Conservation (phyloP, 2,329 filamentous ascomycete genomes). For the Ophioceras dolichostomum region DNA sequence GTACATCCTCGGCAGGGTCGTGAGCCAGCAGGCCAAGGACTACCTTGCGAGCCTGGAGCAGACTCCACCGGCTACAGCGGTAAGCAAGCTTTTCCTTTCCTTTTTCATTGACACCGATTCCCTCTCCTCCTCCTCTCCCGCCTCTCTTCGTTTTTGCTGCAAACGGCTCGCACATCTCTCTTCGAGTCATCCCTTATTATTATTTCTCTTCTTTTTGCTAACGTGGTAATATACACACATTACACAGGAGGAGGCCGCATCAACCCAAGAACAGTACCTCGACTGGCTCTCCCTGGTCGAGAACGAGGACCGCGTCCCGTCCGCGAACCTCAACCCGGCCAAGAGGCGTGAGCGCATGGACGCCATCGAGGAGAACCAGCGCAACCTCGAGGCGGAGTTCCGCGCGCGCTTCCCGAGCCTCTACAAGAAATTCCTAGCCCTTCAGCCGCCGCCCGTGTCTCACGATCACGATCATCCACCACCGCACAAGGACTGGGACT, state of each 20-base stretch:
- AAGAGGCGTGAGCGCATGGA: constrained; percentile 26
- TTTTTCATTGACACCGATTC: not conserved
- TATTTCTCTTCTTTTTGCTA: too few relatives aligned
- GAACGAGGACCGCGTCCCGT: constrained; percentile 25
- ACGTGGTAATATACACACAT: too few relatives aligned
- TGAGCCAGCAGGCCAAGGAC: constrained; percentile 25
- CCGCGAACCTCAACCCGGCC: constrained; percentile 23
- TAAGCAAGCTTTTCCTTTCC: constrained; percentile 10
- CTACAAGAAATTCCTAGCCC: constrained; percentile 28
- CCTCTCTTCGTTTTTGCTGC: too few relatives aligned
- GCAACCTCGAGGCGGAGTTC: constrained; percentile 36
- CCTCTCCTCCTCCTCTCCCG: not conserved
- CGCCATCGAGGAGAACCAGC: constrained; percentile 31
- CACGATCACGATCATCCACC: too few relatives aligned
- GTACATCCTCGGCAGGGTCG: constrained; percentile 32
- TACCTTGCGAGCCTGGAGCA: constrained; percentile 26
- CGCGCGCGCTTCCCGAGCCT: constrained; percentile 30
- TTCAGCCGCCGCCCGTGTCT: constrained; percentile 10
- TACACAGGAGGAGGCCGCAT: constrained; percentile 9
- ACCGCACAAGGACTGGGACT: too few relatives aligned
- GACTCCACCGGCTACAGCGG: constrained; percentile 18
- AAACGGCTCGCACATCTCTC: too few relatives aligned
- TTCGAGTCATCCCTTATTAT: not conserved
- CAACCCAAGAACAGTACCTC: constrained; percentile 26
- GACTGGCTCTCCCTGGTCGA: constrained; percentile 31